Conservation (phyloP, 768 basidiomycete genomes). For the Lentinus brumalis region DNA sequence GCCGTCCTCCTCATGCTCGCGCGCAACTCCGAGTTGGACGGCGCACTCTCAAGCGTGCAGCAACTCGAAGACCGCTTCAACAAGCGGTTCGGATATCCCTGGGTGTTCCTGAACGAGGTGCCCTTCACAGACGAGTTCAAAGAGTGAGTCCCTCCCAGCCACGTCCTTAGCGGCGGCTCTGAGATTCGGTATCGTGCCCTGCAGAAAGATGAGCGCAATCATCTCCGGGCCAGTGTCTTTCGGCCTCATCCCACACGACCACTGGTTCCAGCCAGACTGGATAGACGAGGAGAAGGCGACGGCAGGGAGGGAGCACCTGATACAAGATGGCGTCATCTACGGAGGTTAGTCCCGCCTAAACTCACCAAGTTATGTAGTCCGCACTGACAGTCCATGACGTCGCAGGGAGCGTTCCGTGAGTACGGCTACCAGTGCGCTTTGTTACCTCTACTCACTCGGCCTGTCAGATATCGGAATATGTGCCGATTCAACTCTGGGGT, state of each 20-base stretch:
- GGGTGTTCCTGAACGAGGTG: slow-evolving; percentile 87
- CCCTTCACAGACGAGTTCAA: slow-evolving; percentile 79
- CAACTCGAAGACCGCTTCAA: slow-evolving; percentile 91
- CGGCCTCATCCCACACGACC: slow-evolving; percentile 58
- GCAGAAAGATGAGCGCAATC: slow-evolving; percentile 28
- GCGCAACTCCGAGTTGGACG: slow-evolving; percentile 63
- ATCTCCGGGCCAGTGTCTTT: slow-evolving; percentile 45
- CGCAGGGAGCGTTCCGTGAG: slow-evolving; percentile 44
- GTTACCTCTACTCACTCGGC: not conserved
- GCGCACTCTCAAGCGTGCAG: slow-evolving; percentile 63
- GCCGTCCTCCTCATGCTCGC: slow-evolving; percentile 52
- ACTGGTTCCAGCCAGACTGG: slow-evolving; percentile 75
- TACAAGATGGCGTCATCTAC: slow-evolving; percentile 46
- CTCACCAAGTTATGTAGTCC: not conserved
- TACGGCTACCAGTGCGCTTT: not conserved
- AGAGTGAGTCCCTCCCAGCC: slow-evolving; percentile 39
- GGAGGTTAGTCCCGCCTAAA: slow-evolving; percentile 38
- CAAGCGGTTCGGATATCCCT: slow-evolving; percentile 75
- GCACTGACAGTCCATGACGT: not conserved
- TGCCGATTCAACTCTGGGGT: slow-evolving; percentile 76
- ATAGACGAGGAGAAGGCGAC: slow-evolving; percentile 68
- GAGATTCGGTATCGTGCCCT: not conserved
- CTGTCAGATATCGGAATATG: slow-evolving; percentile 65
- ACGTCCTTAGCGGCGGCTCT: not conserved
- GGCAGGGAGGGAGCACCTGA: slow-evolving; percentile 54